Evolutionary conservation across 164 flowering plant species (phyloP).

Genomic region (Pachysandra terminalis): DNA sequence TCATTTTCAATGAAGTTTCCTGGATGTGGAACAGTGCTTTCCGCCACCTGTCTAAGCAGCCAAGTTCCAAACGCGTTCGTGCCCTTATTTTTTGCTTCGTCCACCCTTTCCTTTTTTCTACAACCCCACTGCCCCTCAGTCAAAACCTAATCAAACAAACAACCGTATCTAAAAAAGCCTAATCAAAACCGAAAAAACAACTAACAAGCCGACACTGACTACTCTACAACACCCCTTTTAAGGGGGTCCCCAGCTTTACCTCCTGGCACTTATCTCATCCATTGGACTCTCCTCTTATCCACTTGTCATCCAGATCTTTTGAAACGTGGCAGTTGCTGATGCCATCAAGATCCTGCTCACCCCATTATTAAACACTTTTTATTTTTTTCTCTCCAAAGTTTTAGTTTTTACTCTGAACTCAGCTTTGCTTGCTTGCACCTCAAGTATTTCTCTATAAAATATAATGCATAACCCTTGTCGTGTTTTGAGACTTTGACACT

Average conservation of each 20-base stretch:
- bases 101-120: not conserved
- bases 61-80: not conserved
- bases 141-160: not conserved
- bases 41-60: slow-evolving; percentile 11
- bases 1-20: not conserved
- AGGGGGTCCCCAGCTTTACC: not conserved
- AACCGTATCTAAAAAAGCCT: too few relatives aligned
- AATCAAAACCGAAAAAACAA: not conserved
- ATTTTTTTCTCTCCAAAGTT: too few relatives aligned
- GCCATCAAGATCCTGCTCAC: not conserved
- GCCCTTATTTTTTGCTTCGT: not conserved
- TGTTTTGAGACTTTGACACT: too few relatives aligned
- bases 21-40: not conserved
- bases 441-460: slow-evolving; percentile 4
- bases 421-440: slow-evolving; percentile 23
- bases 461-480: too few relatives aligned
- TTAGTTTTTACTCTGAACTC: too few relatives aligned
- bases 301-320: too few relatives aligned
- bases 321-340: not conserved
- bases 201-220: slow-evolving; percentile 4
- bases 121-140: slow-evolving; percentile 6
- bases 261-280: too few relatives aligned
- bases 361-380: not conserved
- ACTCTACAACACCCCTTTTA: not conserved
- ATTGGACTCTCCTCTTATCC: too few relatives aligned